A percentile compares a stretch with the other conserved stretches of the same genome.
Conservation (phyloP, 768 basidiomycete species). For the Holtermannia corniformis region DNA sequence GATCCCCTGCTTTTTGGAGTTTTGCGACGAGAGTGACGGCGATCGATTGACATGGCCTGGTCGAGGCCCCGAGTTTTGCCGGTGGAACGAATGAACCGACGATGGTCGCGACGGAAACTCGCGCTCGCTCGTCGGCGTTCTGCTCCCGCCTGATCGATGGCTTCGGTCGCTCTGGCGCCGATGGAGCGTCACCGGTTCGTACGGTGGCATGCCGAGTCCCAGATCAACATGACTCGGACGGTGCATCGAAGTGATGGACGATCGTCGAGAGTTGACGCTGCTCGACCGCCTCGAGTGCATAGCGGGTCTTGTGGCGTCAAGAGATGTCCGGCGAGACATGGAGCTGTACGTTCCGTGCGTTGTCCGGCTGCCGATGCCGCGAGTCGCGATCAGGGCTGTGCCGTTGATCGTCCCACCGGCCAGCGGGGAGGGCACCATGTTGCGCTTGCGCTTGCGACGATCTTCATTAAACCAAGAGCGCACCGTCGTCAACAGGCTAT, state of each 20-base stretch:
- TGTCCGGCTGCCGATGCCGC: slow-evolving; percentile 22
- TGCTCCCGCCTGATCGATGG: slow-evolving; percentile 63
- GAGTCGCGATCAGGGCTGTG: slow-evolving; percentile 19
- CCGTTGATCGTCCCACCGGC: slow-evolving; percentile 6
- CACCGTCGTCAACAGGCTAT: slow-evolving; percentile 74
- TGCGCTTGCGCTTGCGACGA: slow-evolving; percentile 63
- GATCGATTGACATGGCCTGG: slow-evolving; percentile 62
- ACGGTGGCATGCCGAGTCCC: slow-evolving; percentile 30
- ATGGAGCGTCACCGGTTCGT: slow-evolving; percentile 44
- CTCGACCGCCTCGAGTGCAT: slow-evolving; percentile 78
- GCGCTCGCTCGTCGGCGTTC: slow-evolving; percentile 79
- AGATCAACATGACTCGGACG: slow-evolving; percentile 50
- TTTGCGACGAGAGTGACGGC: slow-evolving; percentile 59
- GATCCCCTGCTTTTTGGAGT: slow-evolving; percentile 56
- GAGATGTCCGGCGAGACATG: slow-evolving; percentile 25
- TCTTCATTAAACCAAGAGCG: slow-evolving; percentile 90
- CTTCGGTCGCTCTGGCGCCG: slow-evolving; percentile 50
- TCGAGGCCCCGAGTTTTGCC: slow-evolving; percentile 38
- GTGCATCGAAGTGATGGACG: slow-evolving; percentile 51
- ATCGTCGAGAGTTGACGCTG: slow-evolving; percentile 77
- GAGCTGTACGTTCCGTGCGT: slow-evolving; percentile 20
- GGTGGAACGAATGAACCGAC: slow-evolving; percentile 65
- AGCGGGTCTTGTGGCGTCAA: slow-evolving; percentile 56
- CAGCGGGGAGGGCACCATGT: slow-evolving; percentile 1
- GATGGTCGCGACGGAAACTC: slow-evolving; percentile 58